Evolutionary conservation across 805 yeast genomes (phyloP).

Genomic region (Candida multigemmis): DNA sequence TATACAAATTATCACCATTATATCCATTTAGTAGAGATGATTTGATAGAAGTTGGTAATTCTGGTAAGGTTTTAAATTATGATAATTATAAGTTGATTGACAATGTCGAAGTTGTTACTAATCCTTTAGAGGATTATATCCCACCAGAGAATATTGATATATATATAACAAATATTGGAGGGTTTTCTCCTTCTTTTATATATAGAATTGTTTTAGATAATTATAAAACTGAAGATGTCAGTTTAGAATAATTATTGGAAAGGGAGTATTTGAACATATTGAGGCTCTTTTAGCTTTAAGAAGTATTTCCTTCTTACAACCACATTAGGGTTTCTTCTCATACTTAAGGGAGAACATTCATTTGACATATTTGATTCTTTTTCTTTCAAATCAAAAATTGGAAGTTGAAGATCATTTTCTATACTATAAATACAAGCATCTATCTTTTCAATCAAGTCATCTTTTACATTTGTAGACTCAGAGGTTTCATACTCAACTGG

Average conservation of each 20-base stretch:
- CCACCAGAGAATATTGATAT: slow-evolving; percentile 93
- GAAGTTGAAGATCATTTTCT: too few species aligned
- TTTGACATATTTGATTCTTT: too few species aligned
- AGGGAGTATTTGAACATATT: neutral
- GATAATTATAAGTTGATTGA: slow-evolving; percentile 63
- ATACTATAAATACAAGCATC: too few species aligned
- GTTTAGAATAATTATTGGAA: slow-evolving; percentile 31
- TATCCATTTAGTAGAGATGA: slow-evolving; percentile 85
- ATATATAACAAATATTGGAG: slow-evolving; percentile 91
- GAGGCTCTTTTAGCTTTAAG: neutral
- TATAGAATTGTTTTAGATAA: slow-evolving; percentile 93
- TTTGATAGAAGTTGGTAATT: slow-evolving; percentile 83
- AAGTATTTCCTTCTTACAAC: too few species aligned
- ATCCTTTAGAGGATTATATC: slow-evolving; percentile 85
- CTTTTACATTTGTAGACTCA: too few species aligned
- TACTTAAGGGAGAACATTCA: too few species aligned
- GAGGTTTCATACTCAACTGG: too few species aligned
- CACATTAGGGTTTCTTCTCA: too few species aligned
- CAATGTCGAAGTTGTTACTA: slow-evolving; percentile 64
- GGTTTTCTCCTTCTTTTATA: slow-evolving; percentile 91
- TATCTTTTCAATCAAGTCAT: too few species aligned
- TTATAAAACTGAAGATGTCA: slow-evolving; percentile 78
- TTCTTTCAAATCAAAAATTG: too few species aligned
- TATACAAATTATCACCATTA: slow-evolving; percentile 84
- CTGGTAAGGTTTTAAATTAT: slow-evolving; percentile 80